These are phyloP conservation scores for Taphrina sp. DNA, from an alignment of 1,139 yeast species.

Conservation along the genomic window DNA sequence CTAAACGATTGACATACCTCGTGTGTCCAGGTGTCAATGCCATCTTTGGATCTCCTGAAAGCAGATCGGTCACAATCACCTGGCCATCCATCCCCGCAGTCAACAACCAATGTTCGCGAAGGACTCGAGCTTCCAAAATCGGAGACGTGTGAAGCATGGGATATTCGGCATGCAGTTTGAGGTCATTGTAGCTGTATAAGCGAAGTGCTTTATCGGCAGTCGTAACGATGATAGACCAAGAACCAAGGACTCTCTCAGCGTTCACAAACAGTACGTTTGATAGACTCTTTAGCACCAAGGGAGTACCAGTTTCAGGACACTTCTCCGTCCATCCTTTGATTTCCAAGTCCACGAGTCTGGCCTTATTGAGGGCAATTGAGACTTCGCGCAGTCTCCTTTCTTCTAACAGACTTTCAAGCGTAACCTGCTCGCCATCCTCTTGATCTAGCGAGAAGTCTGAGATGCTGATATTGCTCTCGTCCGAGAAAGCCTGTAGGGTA, in stretches of 20 bases:
- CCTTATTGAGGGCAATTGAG: conserved; percentile 10
- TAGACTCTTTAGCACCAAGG: not conserved
- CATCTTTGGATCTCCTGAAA: no score
- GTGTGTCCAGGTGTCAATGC: conserved; percentile 42
- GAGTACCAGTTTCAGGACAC: not conserved
- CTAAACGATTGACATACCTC: conserved; percentile 49
- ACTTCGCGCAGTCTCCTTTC: conserved; percentile 26
- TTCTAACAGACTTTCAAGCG: conserved; percentile 15
- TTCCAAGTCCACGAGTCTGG: conserved; percentile 16
- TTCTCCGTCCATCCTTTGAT: conserved; percentile 15
- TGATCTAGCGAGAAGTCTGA: conserved; percentile 8
- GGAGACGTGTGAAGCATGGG: conserved; percentile 39
- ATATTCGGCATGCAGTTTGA: conserved; percentile 36
- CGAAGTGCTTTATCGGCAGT: conserved; percentile 40
- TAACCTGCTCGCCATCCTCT: conserved; percentile 13
- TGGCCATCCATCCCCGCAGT: conserved; percentile 46
- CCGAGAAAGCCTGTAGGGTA: conserved; percentile 20
- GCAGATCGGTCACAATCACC: conserved; percentile 36
- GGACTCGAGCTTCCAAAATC: conserved; percentile 36
- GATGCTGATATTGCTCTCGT: conserved; percentile 13
- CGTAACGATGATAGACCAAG: conserved; percentile 37
- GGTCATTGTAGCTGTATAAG: conserved; percentile 37
- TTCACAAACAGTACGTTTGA: conserved; percentile 25
- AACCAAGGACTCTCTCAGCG: not conserved
- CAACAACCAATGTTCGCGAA: conserved; percentile 37